phyloP scores from a whole-genome alignment of 1,284 basidiomycete species.

The Ceratobasidium sp. region DNA sequence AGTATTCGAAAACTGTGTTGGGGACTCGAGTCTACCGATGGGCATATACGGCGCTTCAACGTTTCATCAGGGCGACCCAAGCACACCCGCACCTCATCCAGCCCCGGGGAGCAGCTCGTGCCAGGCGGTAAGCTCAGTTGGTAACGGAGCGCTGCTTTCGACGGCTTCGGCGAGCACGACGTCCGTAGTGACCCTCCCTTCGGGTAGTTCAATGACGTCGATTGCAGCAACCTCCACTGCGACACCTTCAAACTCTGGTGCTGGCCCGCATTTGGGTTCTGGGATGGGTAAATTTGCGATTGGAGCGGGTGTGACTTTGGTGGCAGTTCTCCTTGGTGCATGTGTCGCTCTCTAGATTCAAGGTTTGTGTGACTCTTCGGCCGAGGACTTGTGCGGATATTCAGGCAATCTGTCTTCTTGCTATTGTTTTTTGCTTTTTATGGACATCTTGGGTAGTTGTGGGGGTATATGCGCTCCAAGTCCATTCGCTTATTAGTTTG shows the following conservation, averaged over 20 bases:
- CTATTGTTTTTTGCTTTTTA: no score
- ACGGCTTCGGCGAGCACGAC: not conserved
- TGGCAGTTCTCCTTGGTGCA: not conserved
- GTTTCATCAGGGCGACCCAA: constrained; percentile 67
- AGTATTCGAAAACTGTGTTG: constrained; percentile 67
- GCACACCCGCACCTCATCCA: constrained; percentile 68
- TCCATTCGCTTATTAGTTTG: not conserved
- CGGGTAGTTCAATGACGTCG: not conserved
- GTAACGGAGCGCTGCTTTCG: constrained; percentile 2
- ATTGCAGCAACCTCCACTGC: constrained; percentile 1
- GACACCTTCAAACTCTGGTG: not conserved
- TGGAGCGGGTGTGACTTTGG: constrained; percentile 14
- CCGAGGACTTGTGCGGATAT: not conserved
- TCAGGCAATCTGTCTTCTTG: not conserved
- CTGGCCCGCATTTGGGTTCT: not conserved
- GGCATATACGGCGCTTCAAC: constrained; percentile 72
- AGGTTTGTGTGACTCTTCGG: not conserved
- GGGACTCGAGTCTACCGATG: constrained; percentile 67
- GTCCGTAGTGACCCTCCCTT: not conserved
- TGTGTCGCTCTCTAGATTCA: constrained; percentile 22
- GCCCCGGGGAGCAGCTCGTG: constrained; percentile 49
- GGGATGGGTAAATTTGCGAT: not conserved
- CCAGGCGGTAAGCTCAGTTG: constrained; percentile 27
- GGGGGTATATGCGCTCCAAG: not conserved
- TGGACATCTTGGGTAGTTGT: not conserved